Evolutionary conservation across 2,329 filamentous ascomycete genomes (phyloP), one percentile per base, ranked within the genome.

Genomic region (Alternaria arbusti): DNA sequence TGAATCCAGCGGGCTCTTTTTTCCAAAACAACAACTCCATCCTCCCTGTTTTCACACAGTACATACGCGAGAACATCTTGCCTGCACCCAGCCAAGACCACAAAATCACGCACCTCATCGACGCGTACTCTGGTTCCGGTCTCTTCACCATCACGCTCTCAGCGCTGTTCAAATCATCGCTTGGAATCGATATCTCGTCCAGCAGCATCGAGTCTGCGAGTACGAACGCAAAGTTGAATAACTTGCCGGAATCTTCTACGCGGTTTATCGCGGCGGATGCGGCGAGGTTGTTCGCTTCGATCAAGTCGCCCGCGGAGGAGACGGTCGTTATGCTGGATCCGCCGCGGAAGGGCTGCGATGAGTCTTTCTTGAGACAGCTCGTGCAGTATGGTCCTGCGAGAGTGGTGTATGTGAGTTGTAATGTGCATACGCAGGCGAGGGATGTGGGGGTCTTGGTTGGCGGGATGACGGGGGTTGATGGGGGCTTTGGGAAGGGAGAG

Each of bases 1-100:
- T 90, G 78, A 98, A 97, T 83, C 93, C 92, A 3, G 96, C 96
- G 11, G 94, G 94, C 63, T 89, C 93, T 56, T 99, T 99, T 84
- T 99, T 99, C 87, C 96, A 99, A 78, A 99, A 99, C 86, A 99
- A 99, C 87, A 98, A 98, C 85, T 96, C 94, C 59, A 98, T 99
- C 81, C 90, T 99, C 23, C 89, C 92, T 28, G 82, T 84, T 15
- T 97, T 98, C 81, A 97, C 94, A 13, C 86, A 89, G 69, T 97
- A 96, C 83, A 92, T 98, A 78, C 91, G 93, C 66, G 86, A 91
- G 40, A 88, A 91, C 79, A 91, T 95, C 74, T 84, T 94, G 2
- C 90, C 89, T 25, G 44, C 70, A 22, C 44, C 70, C 28, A 20
- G 52, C 10, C 22, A 64, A 0, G 72, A 63, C 26, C 80, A 62